Evolutionary conservation across 179 eudicot genomes (phyloP), one percentile per base, ranked within the genome.

Genomic region (Amaranthus tricolor): DNA sequence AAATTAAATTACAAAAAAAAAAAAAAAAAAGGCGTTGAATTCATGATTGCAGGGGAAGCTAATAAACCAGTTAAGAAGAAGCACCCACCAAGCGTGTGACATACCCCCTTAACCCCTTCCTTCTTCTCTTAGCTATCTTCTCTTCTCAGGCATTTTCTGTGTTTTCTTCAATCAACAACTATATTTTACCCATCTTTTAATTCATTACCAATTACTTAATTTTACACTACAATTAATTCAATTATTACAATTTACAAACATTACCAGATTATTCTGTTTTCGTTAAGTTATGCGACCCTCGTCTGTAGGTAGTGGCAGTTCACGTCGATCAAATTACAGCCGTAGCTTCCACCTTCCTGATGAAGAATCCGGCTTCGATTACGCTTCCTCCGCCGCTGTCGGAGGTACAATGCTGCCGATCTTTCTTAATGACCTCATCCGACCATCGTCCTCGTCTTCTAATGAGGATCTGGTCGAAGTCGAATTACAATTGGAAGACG

Each of bases 331-430:
- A 2, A 85, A 59, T 55, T 82, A 84, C 71, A 74, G 80, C 73
- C 80, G 88, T n/a, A 62, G 78, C 51, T 89, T 82, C 31, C 89
- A 82, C 56, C 72, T 86, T 10, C 90, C 86, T 0, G 89, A 88
- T 10, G 86, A 77, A 49, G 80, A 77, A 56, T 63, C 56, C 20
- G 75, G 72, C 72, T 24, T 66, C 51, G 80, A 77, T 54, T 49
- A 77, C 50, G 4, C n/a, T 4, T n/a, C 60, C 0, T 31, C 24
- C 1, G 40, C 40, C 40, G 50, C 76, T 20, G 73, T 75, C 15
- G 91, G 88, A 5, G 92, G 94, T 1, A 89, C 93, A 84, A 93
- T 91, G 97, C 87, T 93, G 69, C 98, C 98, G 3, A 78, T 81
- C 15, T 93, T 90, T 68, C 89, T 93, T 62, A 76, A 86, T 21